These are phyloP conservation scores for Fraxinus baroniana DNA, from an alignment of 305 asterid genomes.

Conservation along the genomic window DNA sequence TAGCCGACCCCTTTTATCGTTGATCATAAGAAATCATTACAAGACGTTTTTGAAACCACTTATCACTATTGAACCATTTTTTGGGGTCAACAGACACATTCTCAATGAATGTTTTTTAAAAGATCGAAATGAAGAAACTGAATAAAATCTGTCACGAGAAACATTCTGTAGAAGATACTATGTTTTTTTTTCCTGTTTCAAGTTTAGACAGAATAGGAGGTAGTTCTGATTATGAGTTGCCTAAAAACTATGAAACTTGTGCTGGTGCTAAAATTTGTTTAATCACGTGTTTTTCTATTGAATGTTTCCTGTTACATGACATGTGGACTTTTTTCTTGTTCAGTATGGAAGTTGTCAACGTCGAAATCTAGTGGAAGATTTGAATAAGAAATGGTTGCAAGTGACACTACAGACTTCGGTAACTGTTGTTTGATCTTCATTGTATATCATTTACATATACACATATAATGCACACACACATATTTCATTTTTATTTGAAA, in stretches of 20 bases:
- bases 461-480: not conserved
- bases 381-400: conserved; percentile 92
- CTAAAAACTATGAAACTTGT: not conserved
- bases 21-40: too few species aligned
- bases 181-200: not conserved
- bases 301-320: not conserved
- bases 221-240: not conserved
- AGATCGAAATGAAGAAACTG: not conserved
- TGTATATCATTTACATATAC: not conserved
- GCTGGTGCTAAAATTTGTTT: not conserved
- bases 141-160: not conserved
- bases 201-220: not conserved
- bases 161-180: not conserved
- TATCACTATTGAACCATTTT: too few species aligned
- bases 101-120: not conserved
- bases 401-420: conserved; percentile 64
- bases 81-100: too few species aligned
- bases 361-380: conserved; percentile 60
- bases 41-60: too few species aligned
- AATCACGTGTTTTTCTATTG: not conserved
- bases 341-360: conserved; percentile 82
- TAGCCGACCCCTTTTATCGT: too few species aligned
- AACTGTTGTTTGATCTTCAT: conserved; percentile 21
- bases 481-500: not conserved
- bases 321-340: conserved; percentile 26